phyloP scores from a whole-genome alignment of 305 asterid genomes.

The Petunia hybrid region DNA sequence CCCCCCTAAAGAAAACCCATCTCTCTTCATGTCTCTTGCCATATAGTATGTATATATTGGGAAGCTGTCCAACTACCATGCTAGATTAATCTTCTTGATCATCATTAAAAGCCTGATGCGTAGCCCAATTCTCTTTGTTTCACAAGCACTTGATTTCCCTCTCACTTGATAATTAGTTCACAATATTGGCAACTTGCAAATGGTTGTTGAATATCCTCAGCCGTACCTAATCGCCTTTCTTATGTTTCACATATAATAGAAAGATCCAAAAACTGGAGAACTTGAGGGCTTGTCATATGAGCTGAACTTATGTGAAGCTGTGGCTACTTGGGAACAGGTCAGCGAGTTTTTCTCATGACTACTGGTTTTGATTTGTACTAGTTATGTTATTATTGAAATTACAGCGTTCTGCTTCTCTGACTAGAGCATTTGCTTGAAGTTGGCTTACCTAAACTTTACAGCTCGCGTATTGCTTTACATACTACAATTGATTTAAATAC shows the following conservation, averaged over 20 bases:
- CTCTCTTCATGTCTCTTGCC: not conserved
- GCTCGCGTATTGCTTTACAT: slow-evolving; percentile 36
- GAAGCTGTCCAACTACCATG: slow-evolving; percentile 15
- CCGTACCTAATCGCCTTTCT: not conserved
- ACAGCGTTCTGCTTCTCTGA: slow-evolving; percentile 13
- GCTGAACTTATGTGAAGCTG: slow-evolving; percentile 91
- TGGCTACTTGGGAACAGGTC: slow-evolving; percentile 99
- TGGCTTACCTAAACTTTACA: slow-evolving; percentile 10
- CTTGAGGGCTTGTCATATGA: slow-evolving; percentile 81
- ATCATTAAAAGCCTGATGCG: not conserved
- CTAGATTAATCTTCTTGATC: slow-evolving; percentile 10
- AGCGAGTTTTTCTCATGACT: slow-evolving; percentile 42
- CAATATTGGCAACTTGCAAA: not conserved
- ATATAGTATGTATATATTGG: not conserved
- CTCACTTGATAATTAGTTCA: slow-evolving; percentile 18
- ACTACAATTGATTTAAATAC: slow-evolving; percentile 65
- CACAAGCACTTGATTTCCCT: not conserved
- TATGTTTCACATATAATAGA: slow-evolving; percentile 54
- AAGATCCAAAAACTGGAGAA: slow-evolving; percentile 93
- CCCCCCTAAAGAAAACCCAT: not conserved
- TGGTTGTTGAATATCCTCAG: slow-evolving; percentile 9
- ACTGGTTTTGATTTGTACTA: not conserved
- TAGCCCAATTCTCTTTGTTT: not conserved
- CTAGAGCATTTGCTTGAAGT: slow-evolving; percentile 9
- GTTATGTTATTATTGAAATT: slow-evolving; percentile 16